Evolutionary conservation across 306 rosid genomes (phyloP).

Genomic region (Benincasa hispida): DNA sequence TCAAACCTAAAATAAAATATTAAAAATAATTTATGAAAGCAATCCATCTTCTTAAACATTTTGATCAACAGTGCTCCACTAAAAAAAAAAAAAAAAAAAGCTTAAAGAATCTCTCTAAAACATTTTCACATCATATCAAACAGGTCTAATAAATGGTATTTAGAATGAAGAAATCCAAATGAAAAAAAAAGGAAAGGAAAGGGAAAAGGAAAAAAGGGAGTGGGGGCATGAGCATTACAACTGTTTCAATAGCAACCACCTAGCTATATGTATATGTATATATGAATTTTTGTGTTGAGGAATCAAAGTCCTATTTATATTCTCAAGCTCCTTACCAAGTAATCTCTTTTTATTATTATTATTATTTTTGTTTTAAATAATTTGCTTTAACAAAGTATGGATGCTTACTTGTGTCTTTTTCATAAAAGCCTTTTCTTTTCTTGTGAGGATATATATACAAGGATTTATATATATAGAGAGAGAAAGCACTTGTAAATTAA

Average conservation of each 20-base stretch:
- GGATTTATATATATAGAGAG: background rate
- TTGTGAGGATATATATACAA: background rate
- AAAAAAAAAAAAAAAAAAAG: background rate
- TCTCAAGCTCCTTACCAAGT: background rate
- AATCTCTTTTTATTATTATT: background rate
- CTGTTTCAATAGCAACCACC: background rate
- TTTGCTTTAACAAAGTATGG: background rate
- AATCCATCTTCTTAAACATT: no score
- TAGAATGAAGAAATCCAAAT: background rate
- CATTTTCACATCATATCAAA: background rate
- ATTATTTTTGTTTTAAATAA: background rate
- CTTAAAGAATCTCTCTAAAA: background rate
- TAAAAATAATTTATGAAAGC: no score
- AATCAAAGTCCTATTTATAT: background rate
- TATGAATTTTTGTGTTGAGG: background rate
- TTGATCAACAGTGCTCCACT: no score
- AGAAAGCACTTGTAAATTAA: background rate
- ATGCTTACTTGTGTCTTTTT: background rate
- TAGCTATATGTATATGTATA: background rate
- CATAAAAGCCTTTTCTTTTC: background rate
- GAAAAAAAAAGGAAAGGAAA: background rate
- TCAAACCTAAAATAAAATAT: no score
- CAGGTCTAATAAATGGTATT: background rate
- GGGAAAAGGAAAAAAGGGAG: background rate
- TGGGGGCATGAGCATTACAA: background rate